Conservation (phyloP, 2,329 filamentous ascomycete species). For the Aspergillus sp. region DNA sequence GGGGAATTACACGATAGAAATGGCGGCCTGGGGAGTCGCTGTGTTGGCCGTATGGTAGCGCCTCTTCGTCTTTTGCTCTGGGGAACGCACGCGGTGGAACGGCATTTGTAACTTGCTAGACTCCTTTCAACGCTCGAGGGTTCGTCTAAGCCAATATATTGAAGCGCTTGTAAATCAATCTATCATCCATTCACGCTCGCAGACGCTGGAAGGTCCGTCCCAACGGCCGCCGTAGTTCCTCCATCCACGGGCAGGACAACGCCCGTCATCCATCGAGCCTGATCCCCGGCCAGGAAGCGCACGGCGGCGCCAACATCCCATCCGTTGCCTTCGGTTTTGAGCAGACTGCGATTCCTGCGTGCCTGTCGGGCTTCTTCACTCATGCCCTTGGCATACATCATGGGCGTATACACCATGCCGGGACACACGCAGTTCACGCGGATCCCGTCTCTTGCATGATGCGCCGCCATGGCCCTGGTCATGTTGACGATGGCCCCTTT, state of each 20-base stretch:
- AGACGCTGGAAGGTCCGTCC: constrained; percentile 41
- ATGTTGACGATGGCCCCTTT: constrained; percentile 58
- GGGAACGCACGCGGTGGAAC: no score
- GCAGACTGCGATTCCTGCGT: constrained; percentile 49
- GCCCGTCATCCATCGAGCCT: constrained; percentile 55
- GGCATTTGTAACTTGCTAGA: no score
- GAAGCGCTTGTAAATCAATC: background rate
- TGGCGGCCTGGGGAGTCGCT: constrained; percentile 27
- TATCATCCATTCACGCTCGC: constrained; percentile 34
- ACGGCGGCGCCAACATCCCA: constrained; percentile 56
- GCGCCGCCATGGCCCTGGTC: constrained; percentile 57
- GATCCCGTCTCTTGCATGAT: constrained; percentile 53
- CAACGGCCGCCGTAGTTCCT: constrained; percentile 44
- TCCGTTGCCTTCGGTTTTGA: constrained; percentile 55
- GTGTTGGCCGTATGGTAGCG: constrained; percentile 21
- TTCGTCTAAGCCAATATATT: background rate
- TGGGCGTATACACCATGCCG: constrained; percentile 56
- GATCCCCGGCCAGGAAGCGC: constrained; percentile 52
- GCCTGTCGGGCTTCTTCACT: constrained; percentile 50
- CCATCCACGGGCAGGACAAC: constrained; percentile 50
- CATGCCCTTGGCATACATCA: constrained; percentile 56
- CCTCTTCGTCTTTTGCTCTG: background rate
- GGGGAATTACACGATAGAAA: constrained; percentile 21
- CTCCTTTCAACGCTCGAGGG: background rate
- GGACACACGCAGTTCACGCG: constrained; percentile 58